Base-by-base conservation (phyloP, 306 rosid genomes). In the Styphnolobium japonicum region DNA sequence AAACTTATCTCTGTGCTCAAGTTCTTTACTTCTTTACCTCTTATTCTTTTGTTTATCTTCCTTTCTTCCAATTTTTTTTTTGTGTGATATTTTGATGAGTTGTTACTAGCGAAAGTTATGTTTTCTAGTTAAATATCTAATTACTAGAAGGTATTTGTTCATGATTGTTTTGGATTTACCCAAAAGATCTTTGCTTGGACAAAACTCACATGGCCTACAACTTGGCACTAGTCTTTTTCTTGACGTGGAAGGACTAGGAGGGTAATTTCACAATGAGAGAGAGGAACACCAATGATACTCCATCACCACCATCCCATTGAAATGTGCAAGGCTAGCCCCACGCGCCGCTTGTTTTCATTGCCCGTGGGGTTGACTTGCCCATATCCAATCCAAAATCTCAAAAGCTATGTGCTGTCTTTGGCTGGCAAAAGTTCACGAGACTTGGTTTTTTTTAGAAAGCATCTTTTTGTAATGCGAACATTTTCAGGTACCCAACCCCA, bases 401-500 rank as follows among this genome's bases (percentile, higher is more conserved):
- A 66, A 65, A 80, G 23, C 64, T 42, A 18, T 57, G 53, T 65
- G 63, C 63, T 36, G 58, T 67, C 0, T 58, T 39, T 51, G 51
- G 25, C 77, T 40, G 77, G 62, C 86, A 73, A 71, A 31, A 61
- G 80, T 67, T 90, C 92, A 88, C 88, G 88, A n/a, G 89, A 53
- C 78, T 14, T 52, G 67, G 57, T 10, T 10, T 40, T 36, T 10
- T 65, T 65, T 10, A 49, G 57, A 65, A 83, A 55, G 12, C 45
- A 16, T 5, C 52, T 39, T 63, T 65, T 75, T 58, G 3, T 58
- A 7, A 69, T 52, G 71, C 84, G 84, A 73, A 16, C 23, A 29
- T 19, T 57, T 79, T 64, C 92, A 95, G 99, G 99, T 90, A 18
- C 93, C 98, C 0, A 96, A 89, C 82, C 96, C 99, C 52, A 88